Base-by-base conservation (phyloP, 352 stramenopile genomes). In the Pilasporangium apinafurcum region DNA sequence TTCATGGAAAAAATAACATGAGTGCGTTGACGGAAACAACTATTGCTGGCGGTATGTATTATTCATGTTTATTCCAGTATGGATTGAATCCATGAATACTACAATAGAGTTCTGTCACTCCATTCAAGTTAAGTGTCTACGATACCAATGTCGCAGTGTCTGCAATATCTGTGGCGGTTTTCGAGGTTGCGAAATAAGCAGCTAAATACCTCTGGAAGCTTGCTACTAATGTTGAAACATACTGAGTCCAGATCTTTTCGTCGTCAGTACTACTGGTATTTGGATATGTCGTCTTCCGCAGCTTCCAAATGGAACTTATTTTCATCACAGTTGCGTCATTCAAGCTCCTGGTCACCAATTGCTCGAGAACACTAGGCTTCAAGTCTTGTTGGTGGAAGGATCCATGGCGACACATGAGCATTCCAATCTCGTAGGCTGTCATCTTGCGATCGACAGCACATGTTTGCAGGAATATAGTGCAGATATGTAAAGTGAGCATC, bases 331-430 rank as follows among this genome's bases (percentile, higher is more conserved):
- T 17, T 21, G 44, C 30, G 9, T 68, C 52, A 9, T 41, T 31
- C 5, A 60, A 17, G 27, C 26, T 51, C 7, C 26, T 25, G 5
- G 12, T 29, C 6, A 80, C 44, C 0, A 85, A 37, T 14, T 25
- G 47, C 39, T 85, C 72, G 2, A 81, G 54, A 1, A 71, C 49
- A 34, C 63, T 73, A 10, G 46, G 59, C 31, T 45, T 52, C 8
- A 50, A 24, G 33, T 75, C 45, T 25, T 71, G 43, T 24, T 74
- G 48, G 3, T 40, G 25, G 2, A 37, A 49, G 5, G 53, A 47
- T 2, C 50, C 64, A 33, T 75, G 57, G 10, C 69, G 67, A 13
- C 64, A 76, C 72, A 85, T 83, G 34, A 87, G 45, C 36, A 56
- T 45, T 9, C 53, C 75, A n/a, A 84, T 79, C 0, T 80, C 67